phyloP scores from a whole-genome alignment of 1,284 basidiomycete genomes.

The Polyporus tsugae region DNA sequence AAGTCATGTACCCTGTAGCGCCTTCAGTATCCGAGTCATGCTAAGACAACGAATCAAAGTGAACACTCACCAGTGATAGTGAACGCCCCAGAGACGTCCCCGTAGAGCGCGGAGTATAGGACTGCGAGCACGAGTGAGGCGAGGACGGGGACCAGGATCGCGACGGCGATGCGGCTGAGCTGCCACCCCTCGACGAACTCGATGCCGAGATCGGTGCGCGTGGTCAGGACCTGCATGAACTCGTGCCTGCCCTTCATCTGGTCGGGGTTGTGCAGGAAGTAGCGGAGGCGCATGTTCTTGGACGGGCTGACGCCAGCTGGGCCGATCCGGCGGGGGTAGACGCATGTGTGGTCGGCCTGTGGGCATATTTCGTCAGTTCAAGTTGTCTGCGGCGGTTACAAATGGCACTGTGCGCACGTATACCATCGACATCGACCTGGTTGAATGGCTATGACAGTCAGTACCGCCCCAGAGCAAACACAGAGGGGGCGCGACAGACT shows the following conservation, averaged over 20 bases:
- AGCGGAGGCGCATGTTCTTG: slow-evolving; percentile 34
- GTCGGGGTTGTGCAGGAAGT: slow-evolving; percentile 30
- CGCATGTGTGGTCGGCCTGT: slow-evolving; percentile 27
- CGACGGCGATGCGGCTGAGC: slow-evolving; percentile 29
- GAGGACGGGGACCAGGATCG: slow-evolving; percentile 28
- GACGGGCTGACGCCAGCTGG: slow-evolving; percentile 24
- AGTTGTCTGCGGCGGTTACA: no score
- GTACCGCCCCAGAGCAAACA: background rate
- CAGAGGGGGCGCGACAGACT: background rate
- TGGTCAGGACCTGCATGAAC: slow-evolving; percentile 6
- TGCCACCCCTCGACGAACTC: slow-evolving; percentile 37
- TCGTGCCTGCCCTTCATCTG: slow-evolving; percentile 24
- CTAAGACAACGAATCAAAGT: background rate
- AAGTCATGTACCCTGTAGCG: slow-evolving; percentile 30
- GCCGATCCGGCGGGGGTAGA: slow-evolving; percentile 36
- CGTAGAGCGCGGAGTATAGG: slow-evolving; percentile 24
- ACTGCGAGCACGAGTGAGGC: slow-evolving; percentile 27
- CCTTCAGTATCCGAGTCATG: background rate
- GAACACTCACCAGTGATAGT: slow-evolving; percentile 33
- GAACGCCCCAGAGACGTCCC: slow-evolving; percentile 31
- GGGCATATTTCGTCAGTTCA: background rate
- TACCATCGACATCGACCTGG: slow-evolving; percentile 19
- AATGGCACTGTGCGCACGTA: background rate
- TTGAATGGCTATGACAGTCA: background rate
- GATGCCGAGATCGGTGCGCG: slow-evolving; percentile 4